A percentile compares a stretch with the other conserved stretches of the same genome.
These are phyloP conservation scores for Calycina marina DNA, from an alignment of 2,329 filamentous ascomycete genomes.

Conservation along the genomic window DNA sequence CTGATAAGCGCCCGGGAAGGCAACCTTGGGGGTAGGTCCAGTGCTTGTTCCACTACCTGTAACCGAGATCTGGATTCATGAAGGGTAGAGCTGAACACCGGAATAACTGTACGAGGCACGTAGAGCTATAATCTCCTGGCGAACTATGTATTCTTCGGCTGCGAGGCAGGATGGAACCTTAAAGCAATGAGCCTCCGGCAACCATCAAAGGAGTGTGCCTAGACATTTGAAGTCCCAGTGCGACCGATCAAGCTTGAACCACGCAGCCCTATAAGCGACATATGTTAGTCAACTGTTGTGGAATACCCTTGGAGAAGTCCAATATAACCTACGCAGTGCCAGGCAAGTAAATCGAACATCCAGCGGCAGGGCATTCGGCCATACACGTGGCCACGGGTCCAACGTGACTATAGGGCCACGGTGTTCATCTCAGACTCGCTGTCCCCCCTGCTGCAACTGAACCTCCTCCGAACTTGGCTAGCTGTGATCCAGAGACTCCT, in stretches of 20 bases:
- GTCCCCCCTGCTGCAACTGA: slow-evolving; percentile 36
- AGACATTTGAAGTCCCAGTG: background rate
- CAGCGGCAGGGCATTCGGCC: slow-evolving; percentile 35
- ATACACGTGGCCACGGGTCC: slow-evolving; percentile 45
- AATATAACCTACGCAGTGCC: slow-evolving; percentile 24
- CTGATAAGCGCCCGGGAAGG: slow-evolving; percentile 34
- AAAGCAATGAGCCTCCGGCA: slow-evolving; percentile 29
- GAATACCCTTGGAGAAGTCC: too few relatives aligned
- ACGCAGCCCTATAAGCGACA: background rate
- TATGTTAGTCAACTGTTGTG: too few relatives aligned
- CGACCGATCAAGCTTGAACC: slow-evolving; percentile 26
- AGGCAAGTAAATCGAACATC: slow-evolving; percentile 35
- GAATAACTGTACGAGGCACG: slow-evolving; percentile 30
- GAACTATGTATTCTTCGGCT: slow-evolving; percentile 38
- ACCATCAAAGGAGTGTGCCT: slow-evolving; percentile 13
- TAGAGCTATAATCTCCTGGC: slow-evolving; percentile 32
- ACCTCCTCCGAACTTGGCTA: slow-evolving; percentile 40
- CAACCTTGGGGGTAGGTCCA: slow-evolving; percentile 25
- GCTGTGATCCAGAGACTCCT: slow-evolving; percentile 32
- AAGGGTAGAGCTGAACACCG: slow-evolving; percentile 15
- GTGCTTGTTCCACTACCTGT: slow-evolving; percentile 28
- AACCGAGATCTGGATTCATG: slow-evolving; percentile 31
- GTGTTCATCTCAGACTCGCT: slow-evolving; percentile 40
- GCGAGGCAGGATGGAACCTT: slow-evolving; percentile 35
- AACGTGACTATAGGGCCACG: slow-evolving; percentile 29